phyloP scores from a whole-genome alignment of 1,284 basidiomycete species.

The Tetrapyrgos nigripes region DNA sequence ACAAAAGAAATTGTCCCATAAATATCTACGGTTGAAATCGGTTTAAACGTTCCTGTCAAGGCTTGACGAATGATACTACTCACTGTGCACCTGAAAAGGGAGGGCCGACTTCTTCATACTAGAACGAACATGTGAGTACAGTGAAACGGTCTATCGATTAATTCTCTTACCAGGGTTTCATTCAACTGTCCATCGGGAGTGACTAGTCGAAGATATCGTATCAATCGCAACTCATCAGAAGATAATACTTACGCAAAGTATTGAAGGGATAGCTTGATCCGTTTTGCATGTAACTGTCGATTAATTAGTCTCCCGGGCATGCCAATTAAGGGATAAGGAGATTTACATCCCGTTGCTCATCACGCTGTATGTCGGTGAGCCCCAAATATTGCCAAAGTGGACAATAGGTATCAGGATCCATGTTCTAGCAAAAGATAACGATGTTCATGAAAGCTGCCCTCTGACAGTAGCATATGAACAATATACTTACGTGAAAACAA shows the following conservation, averaged over 20 bases:
- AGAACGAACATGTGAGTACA: not conserved
- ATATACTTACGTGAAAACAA: not conserved
- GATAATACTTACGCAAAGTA: not conserved
- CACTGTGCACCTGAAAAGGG: not conserved
- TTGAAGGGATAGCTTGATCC: not conserved
- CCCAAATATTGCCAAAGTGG: not conserved
- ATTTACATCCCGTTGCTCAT: slow-evolving; percentile 8
- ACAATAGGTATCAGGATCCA: not conserved
- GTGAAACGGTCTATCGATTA: not conserved
- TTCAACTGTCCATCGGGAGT: slow-evolving; percentile 3
- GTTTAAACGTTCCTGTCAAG: not conserved
- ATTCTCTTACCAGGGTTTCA: not conserved
- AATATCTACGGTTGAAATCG: not conserved
- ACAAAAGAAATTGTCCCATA: not conserved
- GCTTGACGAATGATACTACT: not conserved
- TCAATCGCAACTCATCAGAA: too few relatives aligned
- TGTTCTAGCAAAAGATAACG: not conserved
- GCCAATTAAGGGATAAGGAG: not conserved
- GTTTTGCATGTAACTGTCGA: not conserved
- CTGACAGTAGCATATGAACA: not conserved
- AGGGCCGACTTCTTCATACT: not conserved
- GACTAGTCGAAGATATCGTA: too few relatives aligned
- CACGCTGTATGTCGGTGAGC: not conserved
- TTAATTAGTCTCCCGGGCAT: not conserved
- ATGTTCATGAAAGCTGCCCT: not conserved